Percentiles rank a stretch among this genome's conserved stretches.
phyloP scores from a whole-genome alignment of 2,329 filamentous ascomycete species.

The Fusarium foetens region DNA sequence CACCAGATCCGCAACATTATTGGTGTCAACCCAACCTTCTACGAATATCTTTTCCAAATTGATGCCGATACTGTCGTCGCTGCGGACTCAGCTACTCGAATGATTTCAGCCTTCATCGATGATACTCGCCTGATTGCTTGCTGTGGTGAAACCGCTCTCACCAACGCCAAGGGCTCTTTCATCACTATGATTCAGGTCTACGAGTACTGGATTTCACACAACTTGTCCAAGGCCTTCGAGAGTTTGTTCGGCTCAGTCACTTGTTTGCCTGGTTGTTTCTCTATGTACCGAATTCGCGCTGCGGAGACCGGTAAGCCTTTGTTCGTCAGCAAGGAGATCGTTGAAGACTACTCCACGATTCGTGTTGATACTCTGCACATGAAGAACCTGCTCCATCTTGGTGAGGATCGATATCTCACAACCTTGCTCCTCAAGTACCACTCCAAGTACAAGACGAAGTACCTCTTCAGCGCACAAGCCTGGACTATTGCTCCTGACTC shows the following conservation, averaged over 20 bases:
- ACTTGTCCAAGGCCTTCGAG: conserved; percentile 95
- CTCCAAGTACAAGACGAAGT: conserved; percentile 97
- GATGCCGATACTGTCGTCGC: conserved; percentile 97
- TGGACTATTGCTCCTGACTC: conserved; percentile 98
- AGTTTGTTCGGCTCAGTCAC: conserved; percentile 97
- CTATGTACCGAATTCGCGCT: conserved; percentile 97
- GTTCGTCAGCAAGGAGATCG: conserved; percentile 92
- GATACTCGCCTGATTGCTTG: conserved; percentile 94
- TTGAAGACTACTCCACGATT: conserved; percentile 88
- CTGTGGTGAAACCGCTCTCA: conserved; percentile 93
- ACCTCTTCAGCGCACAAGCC: conserved; percentile 88
- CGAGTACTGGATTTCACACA: conserved; percentile 99
- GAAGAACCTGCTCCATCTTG: conserved; percentile 96
- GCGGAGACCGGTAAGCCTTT: conserved; percentile 95
- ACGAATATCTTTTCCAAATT: conserved; percentile 96
- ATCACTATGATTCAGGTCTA: conserved; percentile 99
- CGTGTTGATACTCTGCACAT: conserved; percentile 98
- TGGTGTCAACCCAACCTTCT: conserved; percentile 97
- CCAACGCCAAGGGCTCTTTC: conserved; percentile 91
- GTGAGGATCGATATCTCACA: conserved; percentile 97
- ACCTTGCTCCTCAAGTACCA: conserved; percentile 94
- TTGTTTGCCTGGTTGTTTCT: conserved; percentile 98
- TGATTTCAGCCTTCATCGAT: conserved; percentile 89
- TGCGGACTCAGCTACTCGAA: conserved; percentile 87
- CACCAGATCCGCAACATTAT: conserved; percentile 99